Percentiles rank a stretch among this genome's conserved stretches.
Conservation (phyloP, 345 rosid species). For the Noccaea caerulescens region DNA sequence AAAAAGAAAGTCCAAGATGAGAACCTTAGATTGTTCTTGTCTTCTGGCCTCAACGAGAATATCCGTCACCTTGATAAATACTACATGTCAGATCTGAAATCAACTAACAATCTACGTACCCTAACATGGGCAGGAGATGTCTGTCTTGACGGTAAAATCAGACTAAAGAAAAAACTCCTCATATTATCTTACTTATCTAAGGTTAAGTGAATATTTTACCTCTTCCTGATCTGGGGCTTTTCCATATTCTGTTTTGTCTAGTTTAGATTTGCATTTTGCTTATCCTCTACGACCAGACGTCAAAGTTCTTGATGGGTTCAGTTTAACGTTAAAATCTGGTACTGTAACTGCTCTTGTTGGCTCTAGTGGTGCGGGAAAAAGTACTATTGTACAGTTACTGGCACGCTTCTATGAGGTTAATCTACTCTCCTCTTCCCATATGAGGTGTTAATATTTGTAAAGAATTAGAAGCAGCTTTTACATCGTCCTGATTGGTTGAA, state of each 20-base stretch:
- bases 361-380: slow-evolving; percentile 96
- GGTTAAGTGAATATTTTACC: slow-evolving; percentile 9
- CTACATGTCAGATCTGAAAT: slow-evolving; percentile 79
- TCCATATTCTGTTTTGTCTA: slow-evolving; percentile 32
- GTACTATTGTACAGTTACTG: slow-evolving; percentile 91
- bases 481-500: slow-evolving; percentile 31
- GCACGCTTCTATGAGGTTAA: slow-evolving; percentile 93
- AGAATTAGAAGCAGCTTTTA: slow-evolving; percentile 1
- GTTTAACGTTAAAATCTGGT: slow-evolving; percentile 72
- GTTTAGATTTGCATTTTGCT: slow-evolving; percentile 82
- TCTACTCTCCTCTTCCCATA: not conserved
- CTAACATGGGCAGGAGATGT: slow-evolving; percentile 90
- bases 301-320: slow-evolving; percentile 72
- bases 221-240: not conserved
- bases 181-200: not conserved
- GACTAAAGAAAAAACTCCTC: slow-evolving; percentile 4
- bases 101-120: slow-evolving; percentile 55
- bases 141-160: slow-evolving; percentile 72
- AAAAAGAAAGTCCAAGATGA: slow-evolving; percentile 57
- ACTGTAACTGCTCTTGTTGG: slow-evolving; percentile 95
- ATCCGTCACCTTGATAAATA: slow-evolving; percentile 46
- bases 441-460: not conserved
- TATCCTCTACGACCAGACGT: slow-evolving; percentile 88
- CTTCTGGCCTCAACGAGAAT: slow-evolving; percentile 55
- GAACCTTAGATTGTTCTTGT: slow-evolving; percentile 58